Base-by-base conservation (phyloP, 2,329 filamentous ascomycete species). In the Penicillium sp. region DNA sequence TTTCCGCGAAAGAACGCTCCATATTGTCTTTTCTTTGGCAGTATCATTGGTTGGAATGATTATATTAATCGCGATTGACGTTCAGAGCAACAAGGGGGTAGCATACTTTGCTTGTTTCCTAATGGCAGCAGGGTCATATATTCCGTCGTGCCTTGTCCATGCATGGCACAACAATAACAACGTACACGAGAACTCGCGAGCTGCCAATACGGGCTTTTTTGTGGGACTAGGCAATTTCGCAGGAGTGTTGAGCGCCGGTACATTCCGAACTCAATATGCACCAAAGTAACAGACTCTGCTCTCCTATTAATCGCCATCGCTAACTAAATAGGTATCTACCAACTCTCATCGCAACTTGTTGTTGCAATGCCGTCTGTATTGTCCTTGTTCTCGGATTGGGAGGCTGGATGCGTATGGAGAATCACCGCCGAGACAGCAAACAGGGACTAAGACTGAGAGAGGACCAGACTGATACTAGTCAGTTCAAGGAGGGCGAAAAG, bases 131-230 rank as follows among this genome's bases (percentile, higher is more conserved):
- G 69, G 68, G 0, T 73, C 79, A 1, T 82, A 81, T 60, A 79
- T 80, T 15, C 77, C 79, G 0, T 77, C 74, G 4, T 77, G 76
- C 52, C 68, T 83, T n/a, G 75, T 82, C 5, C 75, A 82, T 58
- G 74, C 74, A 1, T 81, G 81, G 80, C 74, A 82, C 58, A 82
- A 82, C 55, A 83, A 82, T 60, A 83, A 83, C 63, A 82, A 81
- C 42, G 68, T 81, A 8, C 76, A 79, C 25, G 81, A 84, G 68
- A 82, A 77, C 43, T 74, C 72, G 0, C 75, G 81, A 0, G 80
- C 80, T 6, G 79, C 79, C 0, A 80, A 77, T 10, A 82, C 79
- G 1, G 80, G 77, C 0, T 66, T 82, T 15, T 69, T 80, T 1
- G 79, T 81, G 6, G 80, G 78, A 0, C 64, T 83, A 8, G 79